phyloP scores from a whole-genome alignment of 1,284 basidiomycete species.

The Mrakiaceae sp. region DNA sequence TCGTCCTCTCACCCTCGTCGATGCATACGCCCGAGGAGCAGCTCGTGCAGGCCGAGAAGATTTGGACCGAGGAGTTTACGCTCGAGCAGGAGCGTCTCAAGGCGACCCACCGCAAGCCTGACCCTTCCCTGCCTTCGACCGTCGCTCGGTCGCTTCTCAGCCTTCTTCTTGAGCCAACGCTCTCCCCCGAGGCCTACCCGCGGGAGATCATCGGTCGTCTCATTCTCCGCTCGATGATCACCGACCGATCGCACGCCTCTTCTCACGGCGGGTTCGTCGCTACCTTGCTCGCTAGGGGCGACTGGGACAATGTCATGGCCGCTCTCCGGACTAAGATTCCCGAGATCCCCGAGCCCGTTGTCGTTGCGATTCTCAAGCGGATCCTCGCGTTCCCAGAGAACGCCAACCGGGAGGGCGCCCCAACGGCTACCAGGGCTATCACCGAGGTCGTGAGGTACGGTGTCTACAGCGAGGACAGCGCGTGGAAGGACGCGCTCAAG shows the following conservation, averaged over 20 bases:
- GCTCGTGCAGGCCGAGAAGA: neutral
- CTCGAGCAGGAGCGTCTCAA: slow-evolving; percentile 1
- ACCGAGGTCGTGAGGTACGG: slow-evolving; percentile 8
- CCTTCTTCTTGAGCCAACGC: neutral
- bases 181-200: no score
- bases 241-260: neutral
- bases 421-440: neutral
- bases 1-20: neutral
- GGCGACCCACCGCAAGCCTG: neutral
- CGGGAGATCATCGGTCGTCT: no score
- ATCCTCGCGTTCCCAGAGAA: neutral
- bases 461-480: slow-evolving; percentile 4
- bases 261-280: neutral
- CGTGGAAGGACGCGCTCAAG: slow-evolving; percentile 7
- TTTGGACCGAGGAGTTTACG: slow-evolving; percentile 6
- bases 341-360: neutral
- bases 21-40: neutral
- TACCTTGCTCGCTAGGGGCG: neutral
- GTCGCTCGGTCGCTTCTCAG: neutral
- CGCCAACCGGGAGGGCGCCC: neutral
- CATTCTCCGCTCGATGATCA: no score
- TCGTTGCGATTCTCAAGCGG: neutral
- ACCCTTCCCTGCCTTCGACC: no score
- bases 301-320: slow-evolving; percentile 6
- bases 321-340: neutral